These are phyloP conservation scores for Rhizoclosmatium sp. DNA, from an alignment of 192 early-diverging fungal genomes.

Conservation along the genomic window DNA sequence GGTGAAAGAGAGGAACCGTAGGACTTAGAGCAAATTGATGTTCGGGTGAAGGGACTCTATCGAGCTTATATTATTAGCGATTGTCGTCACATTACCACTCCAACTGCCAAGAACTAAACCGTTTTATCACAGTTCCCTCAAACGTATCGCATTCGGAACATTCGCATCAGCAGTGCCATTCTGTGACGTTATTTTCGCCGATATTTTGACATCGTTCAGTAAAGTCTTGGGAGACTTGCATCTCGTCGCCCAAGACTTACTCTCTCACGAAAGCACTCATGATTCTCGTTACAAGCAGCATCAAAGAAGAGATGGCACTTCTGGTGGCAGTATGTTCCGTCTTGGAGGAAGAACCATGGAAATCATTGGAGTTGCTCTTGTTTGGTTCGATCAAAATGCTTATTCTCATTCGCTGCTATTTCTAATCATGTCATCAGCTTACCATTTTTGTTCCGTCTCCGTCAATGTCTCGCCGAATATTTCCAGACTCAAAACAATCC, in stretches of 20 bases:
- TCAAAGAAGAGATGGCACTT: not conserved
- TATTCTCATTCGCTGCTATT: constrained; percentile 56
- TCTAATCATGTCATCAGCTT: constrained; percentile 66
- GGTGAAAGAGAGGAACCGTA: no score
- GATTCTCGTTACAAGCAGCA: constrained; percentile 14
- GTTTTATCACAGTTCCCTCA: constrained; percentile 37
- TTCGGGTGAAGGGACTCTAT: no score
- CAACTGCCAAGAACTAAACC: not conserved
- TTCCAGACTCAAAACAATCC: constrained; percentile 56
- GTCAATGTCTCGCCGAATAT: constrained; percentile 82
- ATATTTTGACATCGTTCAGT: constrained; percentile 94
- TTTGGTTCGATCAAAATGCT: constrained; percentile 61
- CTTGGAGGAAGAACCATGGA: constrained; percentile 40
- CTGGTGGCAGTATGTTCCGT: not conserved
- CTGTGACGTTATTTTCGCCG: constrained; percentile 88
- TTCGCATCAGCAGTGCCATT: constrained; percentile 49
- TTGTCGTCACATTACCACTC: no score
- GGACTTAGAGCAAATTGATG: no score
- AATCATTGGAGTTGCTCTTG: constrained; percentile 65
- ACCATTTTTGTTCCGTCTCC: constrained; percentile 79
- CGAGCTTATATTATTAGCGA: no score
- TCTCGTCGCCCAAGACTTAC: constrained; percentile 65
- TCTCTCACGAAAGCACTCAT: constrained; percentile 19
- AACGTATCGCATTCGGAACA: constrained; percentile 48
- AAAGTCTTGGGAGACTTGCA: constrained; percentile 86